These are phyloP conservation scores for Pestalotiopsis sp. DNA, from an alignment of 2,329 filamentous ascomycete species.

Conservation along the genomic window DNA sequence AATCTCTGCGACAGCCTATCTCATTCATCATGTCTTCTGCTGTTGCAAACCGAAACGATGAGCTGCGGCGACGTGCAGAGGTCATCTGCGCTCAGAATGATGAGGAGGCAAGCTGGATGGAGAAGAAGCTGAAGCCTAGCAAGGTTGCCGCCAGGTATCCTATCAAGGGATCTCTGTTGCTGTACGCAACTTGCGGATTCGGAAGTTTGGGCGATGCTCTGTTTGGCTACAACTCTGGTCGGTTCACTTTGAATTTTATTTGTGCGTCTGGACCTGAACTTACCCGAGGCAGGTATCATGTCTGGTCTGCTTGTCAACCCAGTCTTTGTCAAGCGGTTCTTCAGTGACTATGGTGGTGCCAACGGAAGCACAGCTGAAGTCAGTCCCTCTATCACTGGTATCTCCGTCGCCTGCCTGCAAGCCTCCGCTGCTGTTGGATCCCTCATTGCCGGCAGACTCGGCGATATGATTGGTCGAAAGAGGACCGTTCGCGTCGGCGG, in stretches of 20 bases:
- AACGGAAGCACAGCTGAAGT: neutral
- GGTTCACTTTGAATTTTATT: neutral
- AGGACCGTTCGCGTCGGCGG: neutral
- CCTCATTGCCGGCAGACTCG: neutral
- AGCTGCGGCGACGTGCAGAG: neutral
- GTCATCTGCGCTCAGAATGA: neutral
- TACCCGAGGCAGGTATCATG: neutral
- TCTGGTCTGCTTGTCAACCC: conserved; percentile 1
- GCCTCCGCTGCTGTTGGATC: neutral
- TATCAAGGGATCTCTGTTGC: neutral
- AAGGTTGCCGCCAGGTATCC: neutral
- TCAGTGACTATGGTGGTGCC: neutral
- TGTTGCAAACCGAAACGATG: neutral
- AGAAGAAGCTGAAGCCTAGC: neutral
- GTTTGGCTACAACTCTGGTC: neutral
- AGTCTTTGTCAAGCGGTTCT: neutral
- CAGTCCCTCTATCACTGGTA: neutral
- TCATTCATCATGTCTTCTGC: neutral
- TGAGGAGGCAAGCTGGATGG: neutral
- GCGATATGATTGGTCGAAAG: neutral
- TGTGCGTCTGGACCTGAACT: no score
- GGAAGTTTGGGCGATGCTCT: conserved; percentile 3
- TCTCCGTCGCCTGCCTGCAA: neutral
- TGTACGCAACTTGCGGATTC: neutral
- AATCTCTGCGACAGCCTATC: neutral